phyloP scores from a whole-genome alignment of 106 monocot species.

The Platanthera guangdongensis region DNA sequence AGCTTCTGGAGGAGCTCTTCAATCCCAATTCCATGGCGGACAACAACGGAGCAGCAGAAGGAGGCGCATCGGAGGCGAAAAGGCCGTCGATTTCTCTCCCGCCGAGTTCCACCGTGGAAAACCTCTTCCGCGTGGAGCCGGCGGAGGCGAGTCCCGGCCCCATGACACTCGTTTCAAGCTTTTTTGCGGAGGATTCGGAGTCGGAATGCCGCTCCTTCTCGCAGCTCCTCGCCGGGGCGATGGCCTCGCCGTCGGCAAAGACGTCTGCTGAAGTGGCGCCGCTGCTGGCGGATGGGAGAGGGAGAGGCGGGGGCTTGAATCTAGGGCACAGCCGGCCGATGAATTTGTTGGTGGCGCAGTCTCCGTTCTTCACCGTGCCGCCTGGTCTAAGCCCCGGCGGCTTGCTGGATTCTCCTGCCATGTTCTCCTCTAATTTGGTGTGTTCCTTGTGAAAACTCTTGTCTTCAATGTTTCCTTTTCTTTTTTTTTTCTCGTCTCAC shows the following conservation, averaged over 20 bases:
- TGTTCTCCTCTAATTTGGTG: constrained; percentile 22
- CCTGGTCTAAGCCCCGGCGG: constrained; percentile 33
- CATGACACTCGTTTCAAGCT: constrained; percentile 40
- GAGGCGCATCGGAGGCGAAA: background rate
- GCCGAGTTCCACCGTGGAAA: constrained; percentile 20
- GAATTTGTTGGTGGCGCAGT: constrained; percentile 8
- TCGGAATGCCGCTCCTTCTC: constrained; percentile 39
- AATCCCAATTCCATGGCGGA: constrained; percentile 12
- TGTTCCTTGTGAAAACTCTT: background rate
- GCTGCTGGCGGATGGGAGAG: background rate
- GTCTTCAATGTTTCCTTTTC: too few relatives aligned
- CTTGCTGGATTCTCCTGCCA: constrained; percentile 33
- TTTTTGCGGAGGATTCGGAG: constrained; percentile 30
- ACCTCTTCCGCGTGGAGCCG: constrained; percentile 21
- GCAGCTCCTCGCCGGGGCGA: constrained; percentile 48
- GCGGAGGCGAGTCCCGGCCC: constrained; percentile 38
- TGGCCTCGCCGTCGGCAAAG: constrained; percentile 27
- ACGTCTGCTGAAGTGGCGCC: background rate
- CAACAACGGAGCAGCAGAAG: constrained; percentile 1
- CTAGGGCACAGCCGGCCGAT: constrained; percentile 12
- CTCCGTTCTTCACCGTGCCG: constrained; percentile 30
- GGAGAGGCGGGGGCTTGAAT: constrained; percentile 9
- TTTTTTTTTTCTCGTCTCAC: too few relatives aligned
- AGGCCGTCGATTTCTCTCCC: constrained; percentile 26
- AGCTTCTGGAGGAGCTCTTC: background rate